These are phyloP conservation scores for Mrakia gelida DNA, from an alignment of 768 basidiomycete species.

Conservation along the genomic window DNA sequence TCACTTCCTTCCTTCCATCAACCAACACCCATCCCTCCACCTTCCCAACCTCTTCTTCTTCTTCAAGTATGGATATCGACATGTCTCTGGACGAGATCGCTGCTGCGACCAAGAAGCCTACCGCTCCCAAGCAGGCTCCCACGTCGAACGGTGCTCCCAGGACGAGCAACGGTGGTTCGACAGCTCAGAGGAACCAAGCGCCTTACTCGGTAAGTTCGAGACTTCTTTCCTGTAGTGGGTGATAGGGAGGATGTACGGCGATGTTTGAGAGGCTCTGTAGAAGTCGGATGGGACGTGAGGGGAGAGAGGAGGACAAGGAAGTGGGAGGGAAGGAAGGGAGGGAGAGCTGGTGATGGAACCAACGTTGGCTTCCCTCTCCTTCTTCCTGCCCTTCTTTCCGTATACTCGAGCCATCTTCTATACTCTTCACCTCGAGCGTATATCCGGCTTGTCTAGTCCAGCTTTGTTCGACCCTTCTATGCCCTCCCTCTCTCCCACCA, in stretches of 20 bases:
- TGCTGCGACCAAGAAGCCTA: conserved; percentile 4
- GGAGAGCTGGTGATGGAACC: too few species aligned
- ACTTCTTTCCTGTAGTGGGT: neutral
- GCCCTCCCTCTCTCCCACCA: neutral
- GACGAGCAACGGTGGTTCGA: neutral
- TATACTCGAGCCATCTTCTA: too few species aligned
- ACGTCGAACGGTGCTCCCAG: neutral
- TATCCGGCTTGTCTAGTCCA: too few species aligned
- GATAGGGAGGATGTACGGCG: neutral
- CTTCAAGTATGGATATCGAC: conserved; percentile 19
- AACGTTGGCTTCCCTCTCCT: too few species aligned
- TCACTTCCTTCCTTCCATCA: too few species aligned
- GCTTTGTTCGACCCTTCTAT: too few species aligned
- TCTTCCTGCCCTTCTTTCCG: too few species aligned
- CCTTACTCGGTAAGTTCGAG: neutral
- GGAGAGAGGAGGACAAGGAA: too few species aligned
- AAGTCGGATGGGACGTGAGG: neutral
- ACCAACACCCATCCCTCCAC: neutral
- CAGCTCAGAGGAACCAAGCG: neutral
- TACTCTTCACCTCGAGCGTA: too few species aligned
- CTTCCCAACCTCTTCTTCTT: neutral
- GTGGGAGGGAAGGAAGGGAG: too few species aligned
- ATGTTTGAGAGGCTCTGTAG: neutral
- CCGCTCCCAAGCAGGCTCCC: neutral
- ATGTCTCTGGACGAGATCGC: conserved; percentile 26